Evolutionary conservation across 2,329 filamentous ascomycete genomes (phyloP).

Genomic region (Trichophyton schoenleinii): DNA sequence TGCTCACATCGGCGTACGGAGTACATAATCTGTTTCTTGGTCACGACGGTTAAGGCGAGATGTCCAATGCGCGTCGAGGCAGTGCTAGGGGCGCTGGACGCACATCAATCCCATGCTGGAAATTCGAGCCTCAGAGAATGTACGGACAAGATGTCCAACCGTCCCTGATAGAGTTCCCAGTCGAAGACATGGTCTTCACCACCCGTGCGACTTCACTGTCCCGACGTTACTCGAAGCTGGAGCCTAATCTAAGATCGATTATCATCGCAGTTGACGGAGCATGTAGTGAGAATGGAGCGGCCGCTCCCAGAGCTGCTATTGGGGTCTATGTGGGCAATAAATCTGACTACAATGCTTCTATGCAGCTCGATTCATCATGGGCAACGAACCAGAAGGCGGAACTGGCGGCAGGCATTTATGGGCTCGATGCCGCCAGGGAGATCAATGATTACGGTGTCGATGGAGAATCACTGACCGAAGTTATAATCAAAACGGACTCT

Average conservation of each 20-base stretch:
- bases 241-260: neutral
- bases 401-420: conserved; percentile 14
- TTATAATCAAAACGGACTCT: conserved; percentile 24
- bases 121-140: neutral
- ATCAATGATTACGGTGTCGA: conserved; percentile 2
- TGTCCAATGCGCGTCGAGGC: neutral
- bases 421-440: conserved; percentile 5
- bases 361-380: conserved; percentile 8
- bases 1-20: neutral
- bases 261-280: conserved; percentile 3
- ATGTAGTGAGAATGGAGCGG: neutral
- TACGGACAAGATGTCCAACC: neutral
- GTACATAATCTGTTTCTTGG: neutral
- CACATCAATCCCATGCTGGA: neutral
- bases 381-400: conserved; percentile 15
- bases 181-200: neutral
- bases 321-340: neutral
- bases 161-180: neutral
- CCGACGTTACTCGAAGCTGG: neutral
- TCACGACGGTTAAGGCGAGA: neutral
- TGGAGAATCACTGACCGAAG: neutral
- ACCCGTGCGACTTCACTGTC: neutral
- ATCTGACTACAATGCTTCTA: conserved; percentile 3
- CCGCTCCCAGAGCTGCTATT: neutral
- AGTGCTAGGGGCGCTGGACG: neutral